Evolutionary conservation across 2,329 filamentous ascomycete genomes (phyloP), one percentile per base, ranked within the genome.

Genomic region (Pseudogymnoascus sp.): DNA sequence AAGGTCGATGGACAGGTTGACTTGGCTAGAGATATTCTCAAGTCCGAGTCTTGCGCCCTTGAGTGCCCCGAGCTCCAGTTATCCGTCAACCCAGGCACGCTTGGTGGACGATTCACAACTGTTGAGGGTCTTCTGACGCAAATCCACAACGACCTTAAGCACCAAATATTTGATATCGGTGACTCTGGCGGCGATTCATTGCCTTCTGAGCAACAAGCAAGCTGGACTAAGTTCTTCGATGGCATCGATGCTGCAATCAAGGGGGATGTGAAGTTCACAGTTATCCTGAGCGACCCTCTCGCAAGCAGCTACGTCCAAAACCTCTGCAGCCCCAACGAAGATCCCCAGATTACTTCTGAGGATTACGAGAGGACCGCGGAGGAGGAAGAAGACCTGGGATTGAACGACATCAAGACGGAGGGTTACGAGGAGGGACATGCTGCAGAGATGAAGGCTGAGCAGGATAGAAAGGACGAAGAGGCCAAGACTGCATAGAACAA

Each of bases 31-130:
- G 94, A 99, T 70, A 96, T 99, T 63, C 86, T 99, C 69, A 99
- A 99, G 79, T 91, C 89, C 67, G 94, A 99, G 74, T 94, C 89
- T 25, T 97, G 94, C 71, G 87, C 85, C 11, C 81, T 99, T 63
- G 84, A 87, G 69, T 96, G 91, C 72, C 89, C 91, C 0, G 92
- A 99, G 72, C 85, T 97, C 16, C 84, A 87, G 67, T 85, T 99
- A 9, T 84, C 86, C 60, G 91, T 97, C 65, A 91, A 96, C 74
- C 91, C 93, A 0, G 94, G 94, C 61, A 99, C 94, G 0, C 84
- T 99, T 16, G 94, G 94, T 63, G 94, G 94, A 16, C 87, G 94
- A 62, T 99, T 99, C 79, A 99, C 94, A 18, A 99, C 94, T 0
- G 87, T 99, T 18, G 94, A 99, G 74, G 94, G 94, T 64, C 84